Evolutionary conservation across 306 rosid genomes (phyloP).

Genomic region (Geum urbanum): DNA sequence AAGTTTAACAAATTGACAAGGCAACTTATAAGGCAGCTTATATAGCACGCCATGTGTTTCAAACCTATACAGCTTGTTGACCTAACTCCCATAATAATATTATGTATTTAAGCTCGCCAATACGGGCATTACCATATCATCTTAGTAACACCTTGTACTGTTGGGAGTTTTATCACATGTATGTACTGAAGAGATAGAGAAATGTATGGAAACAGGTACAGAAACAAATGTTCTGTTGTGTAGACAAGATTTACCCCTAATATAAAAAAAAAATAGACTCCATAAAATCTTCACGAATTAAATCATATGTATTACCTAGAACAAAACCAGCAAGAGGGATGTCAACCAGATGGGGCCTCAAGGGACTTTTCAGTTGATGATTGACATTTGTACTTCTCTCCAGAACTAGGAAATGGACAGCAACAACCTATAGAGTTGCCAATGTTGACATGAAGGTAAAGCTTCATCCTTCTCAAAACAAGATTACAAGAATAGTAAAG

Average conservation of each 20-base stretch:
- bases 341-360: slow-evolving; percentile 38
- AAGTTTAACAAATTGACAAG: not conserved
- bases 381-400: slow-evolving; percentile 37
- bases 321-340: slow-evolving; percentile 80
- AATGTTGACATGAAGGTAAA: not conserved
- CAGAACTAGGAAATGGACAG: slow-evolving; percentile 54
- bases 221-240: not conserved
- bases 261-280: not conserved
- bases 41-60: not conserved
- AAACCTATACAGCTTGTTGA: too few species aligned
- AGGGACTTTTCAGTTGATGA: slow-evolving; percentile 24
- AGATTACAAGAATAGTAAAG: not conserved
- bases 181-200: not conserved
- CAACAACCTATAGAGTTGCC: slow-evolving; percentile 52
- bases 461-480: slow-evolving; percentile 3
- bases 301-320: slow-evolving; percentile 54
- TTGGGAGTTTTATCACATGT: not conserved
- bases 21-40: not conserved
- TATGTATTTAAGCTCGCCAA: not conserved
- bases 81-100: not conserved
- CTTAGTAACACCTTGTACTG: not conserved
- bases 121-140: not conserved
- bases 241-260: not conserved
- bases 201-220: not conserved
- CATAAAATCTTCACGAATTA: not conserved